Evolutionary conservation across 805 yeast species (phyloP).

Genomic region (Danielozyma ontarioensis): DNA sequence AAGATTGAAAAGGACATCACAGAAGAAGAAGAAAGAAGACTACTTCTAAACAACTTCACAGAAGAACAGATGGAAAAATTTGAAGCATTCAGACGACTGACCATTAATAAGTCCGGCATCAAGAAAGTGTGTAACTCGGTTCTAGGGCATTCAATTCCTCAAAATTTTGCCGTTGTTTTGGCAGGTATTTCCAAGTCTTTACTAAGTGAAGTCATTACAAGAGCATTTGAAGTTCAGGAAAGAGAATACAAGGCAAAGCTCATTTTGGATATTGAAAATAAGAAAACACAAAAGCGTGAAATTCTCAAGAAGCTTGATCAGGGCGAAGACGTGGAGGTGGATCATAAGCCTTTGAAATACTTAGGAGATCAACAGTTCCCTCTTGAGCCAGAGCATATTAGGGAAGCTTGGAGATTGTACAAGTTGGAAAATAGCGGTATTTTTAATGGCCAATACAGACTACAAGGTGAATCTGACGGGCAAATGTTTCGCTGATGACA

Average conservation of each 20-base stretch:
- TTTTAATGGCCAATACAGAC: slow-evolving; percentile 62
- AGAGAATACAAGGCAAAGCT: slow-evolving; percentile 43
- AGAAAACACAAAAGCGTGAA: slow-evolving; percentile 30
- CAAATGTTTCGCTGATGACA: slow-evolving; percentile 51
- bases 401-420: slow-evolving; percentile 85
- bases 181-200: slow-evolving; percentile 86
- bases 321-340: slow-evolving; percentile 30
- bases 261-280: slow-evolving; percentile 28
- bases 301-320: slow-evolving; percentile 34
- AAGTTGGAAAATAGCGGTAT: slow-evolving; percentile 61
- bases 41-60: slow-evolving; percentile 68
- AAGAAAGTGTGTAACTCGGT: slow-evolving; percentile 76
- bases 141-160: slow-evolving; percentile 74
- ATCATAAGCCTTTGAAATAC: slow-evolving; percentile 18
- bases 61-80: slow-evolving; percentile 82
- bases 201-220: slow-evolving; percentile 84
- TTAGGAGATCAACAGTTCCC: slow-evolving; percentile 52
- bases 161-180: slow-evolving; percentile 71
- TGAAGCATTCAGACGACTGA: slow-evolving; percentile 79
- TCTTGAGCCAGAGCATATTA: slow-evolving; percentile 72
- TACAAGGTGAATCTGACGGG: slow-evolving; percentile 68
- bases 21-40: slow-evolving; percentile 53
- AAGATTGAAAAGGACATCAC: slow-evolving; percentile 20
- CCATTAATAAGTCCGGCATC: slow-evolving; percentile 57
- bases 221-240: slow-evolving; percentile 68